A percentile compares a stretch with the other conserved stretches of the same genome.
Evolutionary conservation across 441 rosid genomes (phyloP).

Genomic region (Melastoma candidum): DNA sequence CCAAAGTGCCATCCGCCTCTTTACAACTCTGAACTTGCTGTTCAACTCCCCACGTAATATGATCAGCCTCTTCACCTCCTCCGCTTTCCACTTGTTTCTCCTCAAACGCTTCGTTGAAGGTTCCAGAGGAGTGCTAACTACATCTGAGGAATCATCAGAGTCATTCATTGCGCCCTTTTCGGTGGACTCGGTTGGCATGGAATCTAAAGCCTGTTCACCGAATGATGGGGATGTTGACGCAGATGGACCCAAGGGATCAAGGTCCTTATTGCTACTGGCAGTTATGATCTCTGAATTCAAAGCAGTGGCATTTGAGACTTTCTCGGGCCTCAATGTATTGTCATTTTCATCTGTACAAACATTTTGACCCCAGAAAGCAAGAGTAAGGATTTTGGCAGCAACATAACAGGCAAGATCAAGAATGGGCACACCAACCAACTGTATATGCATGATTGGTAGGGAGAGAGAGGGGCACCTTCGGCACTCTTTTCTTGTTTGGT

Average conservation of each 20-base stretch:
- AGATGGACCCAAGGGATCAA: constrained; percentile 58
- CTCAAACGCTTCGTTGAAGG: constrained; percentile 32
- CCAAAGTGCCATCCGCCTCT: constrained; percentile 97
- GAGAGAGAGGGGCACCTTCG: constrained; percentile 23
- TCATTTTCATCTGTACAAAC: no score
- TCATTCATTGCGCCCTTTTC: constrained; percentile 26
- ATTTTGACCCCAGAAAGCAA: no score
- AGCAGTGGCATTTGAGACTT: no score
- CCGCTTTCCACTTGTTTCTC: constrained; percentile 79
- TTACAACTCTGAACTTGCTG: constrained; percentile 57
- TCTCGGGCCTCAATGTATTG: no score
- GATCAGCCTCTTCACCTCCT: constrained; percentile 70
- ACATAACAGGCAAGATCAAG: no score
- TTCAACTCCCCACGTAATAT: constrained; percentile 58
- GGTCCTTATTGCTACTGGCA: constrained; percentile 26
- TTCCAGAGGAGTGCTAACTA: constrained; percentile 30
- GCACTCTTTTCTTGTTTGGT: constrained; percentile 17
- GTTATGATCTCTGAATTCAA: constrained; percentile 12
- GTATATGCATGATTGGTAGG: not conserved
- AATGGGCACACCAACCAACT: no score
- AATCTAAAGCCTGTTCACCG: constrained; percentile 22
- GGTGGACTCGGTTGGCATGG: constrained; percentile 18
- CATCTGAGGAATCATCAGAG: constrained; percentile 31
- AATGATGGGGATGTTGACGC: constrained; percentile 26
- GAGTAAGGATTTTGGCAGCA: no score